Base-by-base conservation (phyloP, 1,139 yeast genomes). In the Taphrina wiesneri region DNA sequence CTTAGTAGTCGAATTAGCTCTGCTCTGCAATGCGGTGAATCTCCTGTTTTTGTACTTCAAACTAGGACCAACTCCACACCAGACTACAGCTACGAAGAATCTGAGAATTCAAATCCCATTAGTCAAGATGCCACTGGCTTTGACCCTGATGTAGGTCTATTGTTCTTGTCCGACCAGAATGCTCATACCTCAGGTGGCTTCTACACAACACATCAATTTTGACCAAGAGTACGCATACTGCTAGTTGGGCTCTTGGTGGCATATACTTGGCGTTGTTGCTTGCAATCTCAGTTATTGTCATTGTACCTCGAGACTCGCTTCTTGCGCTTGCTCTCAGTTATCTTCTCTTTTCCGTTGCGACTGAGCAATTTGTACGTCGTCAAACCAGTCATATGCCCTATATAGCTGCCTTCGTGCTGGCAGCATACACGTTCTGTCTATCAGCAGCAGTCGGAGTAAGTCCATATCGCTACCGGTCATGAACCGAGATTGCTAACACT, bases 81-180 rank as follows among this genome's bases (percentile, higher is more conserved):
- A 39, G 36, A 60, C 57, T 9, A 51, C 52, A n/a, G 36, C 23
- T 23, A 21, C 41, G 7, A 60, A 60, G 41, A 60, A 60, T 32
- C 21, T 60, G 30, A 34, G 51, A 15, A 23, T 60, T 9, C 64
- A 60, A 19, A 41, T 60, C 3, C 64, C 64, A 11, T 21, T 45
- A 13, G 57, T 41, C 30, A 60, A 60, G 52, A 52, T 60, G 64
- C 56, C 64, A 6, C 32, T 60, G 46, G 56, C 64, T 2, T 17
- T 54, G 19, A 54, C 49, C 5, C 19, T 54, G 13, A 54, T 54
- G 59, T 54, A 54, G 2, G 32, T 15, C 17, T 15, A 39, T 7
- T 19, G 23, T 54, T 25, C 11, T 6, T 32, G 13, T n/a, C 25
- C n/a, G 32, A 46, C 25, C 15, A 26, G 15, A 17, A 15, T 26